A percentile compares a stretch with the other conserved stretches of the same genome.
Conservation (phyloP, 1,139 yeast species). For the Pneumocystis wakefieldiae region DNA sequence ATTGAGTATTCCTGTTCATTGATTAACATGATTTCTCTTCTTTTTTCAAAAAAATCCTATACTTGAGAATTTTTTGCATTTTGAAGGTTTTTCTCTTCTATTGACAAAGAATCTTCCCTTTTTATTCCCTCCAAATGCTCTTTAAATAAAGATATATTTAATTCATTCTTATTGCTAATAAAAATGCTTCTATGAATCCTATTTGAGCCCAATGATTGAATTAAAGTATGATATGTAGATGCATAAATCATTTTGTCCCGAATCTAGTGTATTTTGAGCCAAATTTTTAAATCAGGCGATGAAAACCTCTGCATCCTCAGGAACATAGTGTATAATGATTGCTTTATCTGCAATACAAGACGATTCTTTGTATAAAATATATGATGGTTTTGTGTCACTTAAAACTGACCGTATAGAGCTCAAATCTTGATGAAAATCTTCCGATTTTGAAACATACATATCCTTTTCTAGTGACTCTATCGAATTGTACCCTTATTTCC, state of each 20-base stretch:
- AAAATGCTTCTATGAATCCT: constrained; percentile 40
- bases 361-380: constrained; percentile 38
- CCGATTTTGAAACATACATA: background rate
- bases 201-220: constrained; percentile 56
- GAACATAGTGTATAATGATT: constrained; percentile 68
- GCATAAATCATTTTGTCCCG: constrained; percentile 88
- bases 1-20: background rate
- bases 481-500: no score
- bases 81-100: constrained; percentile 42
- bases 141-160: constrained; percentile 31
- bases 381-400: constrained; percentile 41
- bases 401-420: constrained; percentile 26
- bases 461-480: background rate
- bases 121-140: constrained; percentile 30
- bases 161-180: constrained; percentile 48
- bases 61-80: constrained; percentile 29
- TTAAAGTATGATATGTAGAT: constrained; percentile 62
- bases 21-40: background rate
- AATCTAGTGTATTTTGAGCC: constrained; percentile 25
- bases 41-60: background rate
- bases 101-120: constrained; percentile 36
- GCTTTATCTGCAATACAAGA: constrained; percentile 21
- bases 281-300: background rate
- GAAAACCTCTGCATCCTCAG: constrained; percentile 50
- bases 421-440: constrained; percentile 25